Evolutionary conservation across 495 filamentous ascomycete genomes (phyloP).

Genomic region (Talaromyces ruber): DNA sequence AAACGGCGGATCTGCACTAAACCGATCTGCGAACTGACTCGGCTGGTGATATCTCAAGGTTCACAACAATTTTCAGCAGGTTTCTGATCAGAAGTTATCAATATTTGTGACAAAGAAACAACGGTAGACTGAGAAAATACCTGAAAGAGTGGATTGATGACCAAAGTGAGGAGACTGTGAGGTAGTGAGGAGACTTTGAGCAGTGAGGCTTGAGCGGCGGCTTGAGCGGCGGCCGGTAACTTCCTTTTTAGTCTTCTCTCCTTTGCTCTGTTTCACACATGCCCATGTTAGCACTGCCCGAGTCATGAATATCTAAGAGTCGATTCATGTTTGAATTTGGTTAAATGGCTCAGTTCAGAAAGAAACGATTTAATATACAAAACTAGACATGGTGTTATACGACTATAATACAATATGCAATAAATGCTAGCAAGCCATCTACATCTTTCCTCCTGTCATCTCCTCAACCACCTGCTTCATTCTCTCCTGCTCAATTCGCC

Average conservation of each 20-base stretch:
- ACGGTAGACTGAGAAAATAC: neutral
- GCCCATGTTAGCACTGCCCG: no score
- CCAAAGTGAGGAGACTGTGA: neutral
- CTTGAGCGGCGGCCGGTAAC: neutral
- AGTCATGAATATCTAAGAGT: neutral
- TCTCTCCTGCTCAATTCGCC: conserved; percentile 44
- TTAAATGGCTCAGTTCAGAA: neutral
- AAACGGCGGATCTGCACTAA: neutral
- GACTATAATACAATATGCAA: neutral
- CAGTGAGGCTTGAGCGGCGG: neutral
- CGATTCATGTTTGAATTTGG: neutral
- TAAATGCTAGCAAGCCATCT: neutral
- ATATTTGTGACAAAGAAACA: neutral
- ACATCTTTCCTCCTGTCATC: conserved; percentile 62
- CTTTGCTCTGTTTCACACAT: no score
- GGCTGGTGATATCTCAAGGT: neutral
- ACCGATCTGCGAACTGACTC: neutral
- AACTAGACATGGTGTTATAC: neutral
- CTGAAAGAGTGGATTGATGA: neutral
- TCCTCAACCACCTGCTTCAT: conserved; percentile 58
- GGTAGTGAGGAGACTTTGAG: neutral
- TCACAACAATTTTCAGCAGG: neutral
- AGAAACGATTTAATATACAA: neutral
- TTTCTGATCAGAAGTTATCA: neutral
- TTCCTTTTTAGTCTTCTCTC: neutral